phyloP scores from a whole-genome alignment of 345 rosid species.

The Nephelium lappaceum region DNA sequence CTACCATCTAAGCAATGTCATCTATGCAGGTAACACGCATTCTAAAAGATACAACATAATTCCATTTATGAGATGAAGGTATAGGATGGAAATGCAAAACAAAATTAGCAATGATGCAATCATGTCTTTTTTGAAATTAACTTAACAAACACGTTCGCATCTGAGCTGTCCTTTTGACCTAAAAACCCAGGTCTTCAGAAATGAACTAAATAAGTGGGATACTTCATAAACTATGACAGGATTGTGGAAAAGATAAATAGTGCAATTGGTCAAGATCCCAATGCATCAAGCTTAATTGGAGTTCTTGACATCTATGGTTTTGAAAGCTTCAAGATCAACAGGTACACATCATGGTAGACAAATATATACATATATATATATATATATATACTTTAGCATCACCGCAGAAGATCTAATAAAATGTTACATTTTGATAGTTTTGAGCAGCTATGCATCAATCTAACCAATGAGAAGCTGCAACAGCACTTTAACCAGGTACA shows the following conservation, averaged over 20 bases:
- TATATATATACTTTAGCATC: slow-evolving; percentile 7
- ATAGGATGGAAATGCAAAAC: background rate
- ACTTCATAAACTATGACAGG: slow-evolving; percentile 42
- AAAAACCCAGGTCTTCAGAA: background rate
- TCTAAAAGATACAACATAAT: slow-evolving; percentile 2
- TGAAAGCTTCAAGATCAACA: slow-evolving; percentile 75
- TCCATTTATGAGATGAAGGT: slow-evolving; percentile 1
- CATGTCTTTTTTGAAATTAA: background rate
- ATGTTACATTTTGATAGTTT: slow-evolving; percentile 41
- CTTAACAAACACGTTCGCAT: background rate
- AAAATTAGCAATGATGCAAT: background rate
- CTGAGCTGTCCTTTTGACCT: background rate
- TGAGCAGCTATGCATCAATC: slow-evolving; percentile 81
- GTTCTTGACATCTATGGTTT: slow-evolving; percentile 85
- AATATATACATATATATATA: background rate
- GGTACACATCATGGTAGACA: slow-evolving; percentile 34
- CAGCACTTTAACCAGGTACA: slow-evolving; percentile 80
- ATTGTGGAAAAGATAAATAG: slow-evolving; percentile 72
- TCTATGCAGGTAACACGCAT: background rate
- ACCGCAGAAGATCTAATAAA: slow-evolving; percentile 16
- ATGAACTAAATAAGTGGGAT: slow-evolving; percentile 4
- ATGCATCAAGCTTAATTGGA: slow-evolving; percentile 64
- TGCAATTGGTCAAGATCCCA: slow-evolving; percentile 77
- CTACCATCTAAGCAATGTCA: background rate
- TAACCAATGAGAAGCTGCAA: slow-evolving; percentile 80